Conservation (phyloP, 495 filamentous ascomycete species). For the Cenococcum geophilum region DNA sequence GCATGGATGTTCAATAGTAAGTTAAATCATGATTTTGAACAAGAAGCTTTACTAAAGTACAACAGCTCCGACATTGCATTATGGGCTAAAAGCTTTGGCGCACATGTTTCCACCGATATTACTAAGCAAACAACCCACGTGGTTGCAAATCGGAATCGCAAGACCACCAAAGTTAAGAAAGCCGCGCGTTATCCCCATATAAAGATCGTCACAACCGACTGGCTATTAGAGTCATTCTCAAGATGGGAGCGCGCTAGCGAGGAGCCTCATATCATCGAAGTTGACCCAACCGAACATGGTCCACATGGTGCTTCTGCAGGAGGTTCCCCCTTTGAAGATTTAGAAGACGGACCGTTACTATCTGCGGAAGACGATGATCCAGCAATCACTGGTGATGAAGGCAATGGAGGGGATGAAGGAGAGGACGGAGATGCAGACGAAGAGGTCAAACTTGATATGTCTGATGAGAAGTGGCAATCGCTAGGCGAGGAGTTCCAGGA, state of each 20-base stretch:
- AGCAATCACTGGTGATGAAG: conserved; percentile 22
- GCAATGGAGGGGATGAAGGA: conserved; percentile 11
- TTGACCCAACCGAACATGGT: conserved; percentile 27
- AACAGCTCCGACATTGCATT: conserved; percentile 69
- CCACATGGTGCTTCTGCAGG: conserved; percentile 4
- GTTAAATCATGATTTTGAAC: conserved; percentile 13
- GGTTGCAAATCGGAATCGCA: conserved; percentile 63
- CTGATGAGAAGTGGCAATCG: conserved; percentile 54
- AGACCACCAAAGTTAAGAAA: conserved; percentile 79
- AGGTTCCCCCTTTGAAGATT: conserved; percentile 19
- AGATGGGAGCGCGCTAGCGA: conserved; percentile 74
- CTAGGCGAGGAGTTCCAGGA: conserved; percentile 71
- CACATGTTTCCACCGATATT: conserved; percentile 56
- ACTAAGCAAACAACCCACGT: conserved; percentile 58
- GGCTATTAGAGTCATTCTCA: conserved; percentile 75
- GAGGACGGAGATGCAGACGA: conserved; percentile 39
- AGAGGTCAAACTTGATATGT: conserved; percentile 40
- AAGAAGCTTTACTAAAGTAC: conserved; percentile 19
- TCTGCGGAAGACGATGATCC: conserved; percentile 28
- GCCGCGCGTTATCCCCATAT: conserved; percentile 62
- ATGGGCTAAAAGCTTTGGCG: conserved; percentile 82
- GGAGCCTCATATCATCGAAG: conserved; percentile 56
- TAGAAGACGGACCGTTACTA: conserved; percentile 21
- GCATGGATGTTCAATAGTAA: conserved; percentile 60
- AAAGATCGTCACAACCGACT: conserved; percentile 84